Evolutionary conservation across 805 yeast species (phyloP).

Genomic region (Saturnispora sekii): DNA sequence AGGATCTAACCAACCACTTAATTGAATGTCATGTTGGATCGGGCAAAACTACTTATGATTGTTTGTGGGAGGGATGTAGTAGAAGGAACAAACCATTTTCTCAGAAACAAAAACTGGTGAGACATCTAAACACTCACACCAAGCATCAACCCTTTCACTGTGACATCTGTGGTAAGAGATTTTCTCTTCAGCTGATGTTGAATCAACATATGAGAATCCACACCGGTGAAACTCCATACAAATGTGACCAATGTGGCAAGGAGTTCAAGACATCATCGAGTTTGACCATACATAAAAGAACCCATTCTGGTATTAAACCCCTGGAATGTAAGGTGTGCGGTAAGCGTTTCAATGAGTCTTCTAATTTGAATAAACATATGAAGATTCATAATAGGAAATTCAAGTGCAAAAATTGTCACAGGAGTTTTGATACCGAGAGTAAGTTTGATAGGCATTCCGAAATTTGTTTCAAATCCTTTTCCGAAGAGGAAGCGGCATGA

Average conservation of each 20-base stretch:
- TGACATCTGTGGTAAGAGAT: constrained; percentile 52
- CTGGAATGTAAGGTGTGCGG: constrained; percentile 71
- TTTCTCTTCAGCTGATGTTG: constrained; percentile 71
- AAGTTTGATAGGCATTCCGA: constrained; percentile 33
- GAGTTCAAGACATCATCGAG: constrained; percentile 75
- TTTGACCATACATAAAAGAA: constrained; percentile 71
- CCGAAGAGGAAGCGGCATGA: too few relatives aligned
- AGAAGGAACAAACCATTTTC: constrained; percentile 53
- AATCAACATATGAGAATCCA: constrained; percentile 78
- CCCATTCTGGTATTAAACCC: constrained; percentile 89
- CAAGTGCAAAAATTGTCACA: constrained; percentile 44
- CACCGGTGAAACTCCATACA: constrained; percentile 82
- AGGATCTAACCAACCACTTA: constrained; percentile 64
- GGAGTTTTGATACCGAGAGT: constrained; percentile 38
- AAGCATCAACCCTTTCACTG: constrained; percentile 75
- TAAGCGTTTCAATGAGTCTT: constrained; percentile 78
- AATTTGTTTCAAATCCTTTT: constrained; percentile 9
- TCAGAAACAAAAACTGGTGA: constrained; percentile 75
- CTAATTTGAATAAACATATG: constrained; percentile 83
- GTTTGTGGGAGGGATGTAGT: constrained; percentile 73
- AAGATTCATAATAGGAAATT: constrained; percentile 55
- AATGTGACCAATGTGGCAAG: constrained; percentile 66
- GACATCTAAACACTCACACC: constrained; percentile 88
- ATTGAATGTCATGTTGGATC: constrained; percentile 59
- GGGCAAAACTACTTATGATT: constrained; percentile 59